Conservation (phyloP, 331 rosid species). For the Pyrus hybrid region DNA sequence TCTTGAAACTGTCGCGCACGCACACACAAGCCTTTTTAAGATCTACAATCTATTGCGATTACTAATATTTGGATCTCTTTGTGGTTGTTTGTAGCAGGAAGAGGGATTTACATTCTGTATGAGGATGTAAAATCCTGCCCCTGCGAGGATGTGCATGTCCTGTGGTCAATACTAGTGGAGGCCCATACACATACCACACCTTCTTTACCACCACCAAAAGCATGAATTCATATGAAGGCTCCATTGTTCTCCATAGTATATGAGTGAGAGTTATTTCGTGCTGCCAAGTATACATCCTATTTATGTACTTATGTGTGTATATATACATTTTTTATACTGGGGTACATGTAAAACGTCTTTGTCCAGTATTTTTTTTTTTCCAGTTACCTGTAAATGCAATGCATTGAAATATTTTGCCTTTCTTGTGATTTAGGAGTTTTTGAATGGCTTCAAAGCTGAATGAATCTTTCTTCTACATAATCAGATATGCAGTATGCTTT, state of each 20-base stretch:
- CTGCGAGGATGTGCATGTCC: conserved; percentile 84
- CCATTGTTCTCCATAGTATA: conserved; percentile 20
- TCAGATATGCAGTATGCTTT: background rate
- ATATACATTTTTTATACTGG: background rate
- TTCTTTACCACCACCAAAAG: conserved; percentile 30
- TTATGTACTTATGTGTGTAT: too few species aligned
- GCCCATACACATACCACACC: conserved; percentile 47
- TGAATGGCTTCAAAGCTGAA: conserved; percentile 1
- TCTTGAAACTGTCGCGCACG: background rate
- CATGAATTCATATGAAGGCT: conserved; percentile 25
- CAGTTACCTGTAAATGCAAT: background rate
- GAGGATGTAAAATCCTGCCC: conserved; percentile 98
- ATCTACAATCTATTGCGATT: background rate
- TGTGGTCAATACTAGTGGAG: conserved; percentile 96
- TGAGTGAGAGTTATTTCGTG: conserved; percentile 12
- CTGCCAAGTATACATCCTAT: conserved; percentile 54
- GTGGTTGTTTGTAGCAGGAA: conserved; percentile 41
- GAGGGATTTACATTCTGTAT: conserved; percentile 88
- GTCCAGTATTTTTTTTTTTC: background rate
- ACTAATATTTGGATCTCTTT: background rate
- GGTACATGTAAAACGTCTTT: conserved; percentile 10
- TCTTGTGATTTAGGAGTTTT: conserved; percentile 6
- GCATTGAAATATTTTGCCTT: conserved; percentile 2
- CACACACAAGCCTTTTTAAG: background rate
- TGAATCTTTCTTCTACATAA: background rate